Evolutionary conservation across 2,329 filamentous ascomycete genomes (phyloP).

Genomic region (Phialophora chinensis): DNA sequence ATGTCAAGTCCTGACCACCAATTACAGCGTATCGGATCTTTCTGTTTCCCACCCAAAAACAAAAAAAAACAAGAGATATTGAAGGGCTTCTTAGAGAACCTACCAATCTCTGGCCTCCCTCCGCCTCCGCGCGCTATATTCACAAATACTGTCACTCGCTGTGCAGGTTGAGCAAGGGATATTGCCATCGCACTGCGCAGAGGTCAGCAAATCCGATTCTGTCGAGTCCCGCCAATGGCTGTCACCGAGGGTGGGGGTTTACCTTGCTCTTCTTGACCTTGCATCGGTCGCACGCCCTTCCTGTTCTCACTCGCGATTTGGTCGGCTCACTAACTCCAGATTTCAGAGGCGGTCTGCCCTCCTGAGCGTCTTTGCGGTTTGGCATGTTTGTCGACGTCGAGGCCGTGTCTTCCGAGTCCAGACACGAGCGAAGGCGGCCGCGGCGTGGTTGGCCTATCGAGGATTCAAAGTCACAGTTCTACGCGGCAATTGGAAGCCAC

Average conservation of each 20-base stretch:
- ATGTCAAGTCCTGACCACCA: slow-evolving; percentile 2
- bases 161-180: slow-evolving; percentile 29
- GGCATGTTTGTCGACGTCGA: slow-evolving; percentile 13
- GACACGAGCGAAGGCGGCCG: neutral
- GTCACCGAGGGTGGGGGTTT: neutral
- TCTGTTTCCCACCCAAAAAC: neutral
- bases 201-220: slow-evolving; percentile 13
- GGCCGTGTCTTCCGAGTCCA: neutral
- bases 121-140: slow-evolving; percentile 33
- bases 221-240: neutral
- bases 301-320: slow-evolving; percentile 25
- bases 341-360: slow-evolving; percentile 14
- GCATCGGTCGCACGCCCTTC: slow-evolving; percentile 34
- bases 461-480: neutral
- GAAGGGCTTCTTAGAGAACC: slow-evolving; percentile 2
- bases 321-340: slow-evolving; percentile 16
- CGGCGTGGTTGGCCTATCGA: neutral
- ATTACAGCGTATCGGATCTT: neutral
- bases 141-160: slow-evolving; percentile 31
- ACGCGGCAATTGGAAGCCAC: slow-evolving; percentile 2
- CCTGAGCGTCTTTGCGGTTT: slow-evolving; percentile 24
- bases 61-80: neutral
- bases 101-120: slow-evolving; percentile 36
- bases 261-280: slow-evolving; percentile 36
- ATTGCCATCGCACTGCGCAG: slow-evolving; percentile 31